These are phyloP conservation scores for Pachysandra terminalis DNA, from an alignment of 164 flowering plant genomes.

Conservation along the genomic window DNA sequence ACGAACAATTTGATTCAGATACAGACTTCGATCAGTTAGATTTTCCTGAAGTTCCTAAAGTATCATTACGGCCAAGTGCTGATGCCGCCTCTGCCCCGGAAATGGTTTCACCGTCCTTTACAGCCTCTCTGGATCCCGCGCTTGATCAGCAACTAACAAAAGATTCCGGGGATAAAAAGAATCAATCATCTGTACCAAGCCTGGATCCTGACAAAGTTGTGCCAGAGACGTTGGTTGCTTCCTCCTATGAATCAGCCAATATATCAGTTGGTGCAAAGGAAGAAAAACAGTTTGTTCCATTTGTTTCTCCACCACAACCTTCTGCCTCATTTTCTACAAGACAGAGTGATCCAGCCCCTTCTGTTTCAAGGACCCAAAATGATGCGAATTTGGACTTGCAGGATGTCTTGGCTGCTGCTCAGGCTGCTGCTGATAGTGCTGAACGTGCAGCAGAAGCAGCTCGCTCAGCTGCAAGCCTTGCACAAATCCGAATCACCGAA, in stretches of 20 bases:
- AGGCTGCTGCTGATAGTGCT: slow-evolving; percentile 84
- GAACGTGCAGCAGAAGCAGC: slow-evolving; percentile 97
- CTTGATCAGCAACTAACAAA: slow-evolving; percentile 22
- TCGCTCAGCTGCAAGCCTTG: slow-evolving; percentile 88
- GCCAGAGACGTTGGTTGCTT: slow-evolving; percentile 19
- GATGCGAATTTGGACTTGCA: slow-evolving; percentile 60
- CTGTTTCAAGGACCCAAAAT: slow-evolving; percentile 34
- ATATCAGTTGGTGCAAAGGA: slow-evolving; percentile 20
- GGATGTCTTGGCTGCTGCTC: slow-evolving; percentile 90
- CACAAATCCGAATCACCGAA: slow-evolving; percentile 71
- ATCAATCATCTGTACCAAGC: slow-evolving; percentile 8
- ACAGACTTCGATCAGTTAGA: slow-evolving; percentile 44
- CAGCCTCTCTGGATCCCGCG: slow-evolving; percentile 28
- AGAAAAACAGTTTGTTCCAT: slow-evolving; percentile 64
- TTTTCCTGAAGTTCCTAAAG: slow-evolving; percentile 85
- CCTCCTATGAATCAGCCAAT: slow-evolving; percentile 18
- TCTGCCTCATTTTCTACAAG: slow-evolving; percentile 29
- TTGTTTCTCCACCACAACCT: slow-evolving; percentile 45
- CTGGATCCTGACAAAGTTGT: slow-evolving; percentile 24
- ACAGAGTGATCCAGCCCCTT: slow-evolving; percentile 12
- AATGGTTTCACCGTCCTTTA: slow-evolving; percentile 17
- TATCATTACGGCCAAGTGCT: slow-evolving; percentile 30
- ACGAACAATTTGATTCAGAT: slow-evolving; percentile 53
- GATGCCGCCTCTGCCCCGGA: slow-evolving; percentile 32
- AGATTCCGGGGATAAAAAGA: slow-evolving; percentile 19